A percentile compares a stretch with the other conserved stretches of the same genome.
These are phyloP conservation scores for Aspergillus sp. DNA, from an alignment of 2,329 filamentous ascomycete genomes.

Conservation along the genomic window DNA sequence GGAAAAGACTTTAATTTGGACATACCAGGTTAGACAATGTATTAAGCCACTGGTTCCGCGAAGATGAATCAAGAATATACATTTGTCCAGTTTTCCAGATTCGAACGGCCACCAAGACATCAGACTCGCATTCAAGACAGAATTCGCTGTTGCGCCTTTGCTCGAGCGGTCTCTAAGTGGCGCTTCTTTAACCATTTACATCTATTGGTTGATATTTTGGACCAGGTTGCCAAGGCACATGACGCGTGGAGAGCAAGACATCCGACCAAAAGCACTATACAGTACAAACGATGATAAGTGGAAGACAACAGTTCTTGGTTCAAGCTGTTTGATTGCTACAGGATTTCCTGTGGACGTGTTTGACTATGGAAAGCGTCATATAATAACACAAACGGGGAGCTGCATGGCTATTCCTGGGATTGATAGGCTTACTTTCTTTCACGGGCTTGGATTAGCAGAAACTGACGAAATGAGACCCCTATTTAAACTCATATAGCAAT, in stretches of 20 bases:
- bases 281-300: not conserved
- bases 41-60: conserved; percentile 2
- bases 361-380: not conserved
- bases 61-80: conserved; percentile 15
- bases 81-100: conserved; percentile 12
- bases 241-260: not conserved
- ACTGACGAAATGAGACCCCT: not conserved
- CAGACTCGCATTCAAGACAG: conserved; percentile 12
- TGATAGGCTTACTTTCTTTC: not conserved
- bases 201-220: not conserved
- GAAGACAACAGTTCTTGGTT: not conserved
- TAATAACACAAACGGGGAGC: not conserved
- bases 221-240: not conserved
- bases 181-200: conserved; percentile 7
- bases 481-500: not conserved
- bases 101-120: conserved; percentile 9
- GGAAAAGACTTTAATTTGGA: conserved; percentile 8
- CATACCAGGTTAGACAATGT: conserved; percentile 6
- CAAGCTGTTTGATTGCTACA: not conserved
- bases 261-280: not conserved
- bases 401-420: not conserved
- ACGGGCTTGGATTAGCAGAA: not conserved
- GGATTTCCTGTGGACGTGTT: not conserved
- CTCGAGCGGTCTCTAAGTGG: conserved; percentile 9
- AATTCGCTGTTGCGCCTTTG: conserved; percentile 14